phyloP scores from a whole-genome alignment of 331 rosid genomes.

The Telfairia occidentalis region DNA sequence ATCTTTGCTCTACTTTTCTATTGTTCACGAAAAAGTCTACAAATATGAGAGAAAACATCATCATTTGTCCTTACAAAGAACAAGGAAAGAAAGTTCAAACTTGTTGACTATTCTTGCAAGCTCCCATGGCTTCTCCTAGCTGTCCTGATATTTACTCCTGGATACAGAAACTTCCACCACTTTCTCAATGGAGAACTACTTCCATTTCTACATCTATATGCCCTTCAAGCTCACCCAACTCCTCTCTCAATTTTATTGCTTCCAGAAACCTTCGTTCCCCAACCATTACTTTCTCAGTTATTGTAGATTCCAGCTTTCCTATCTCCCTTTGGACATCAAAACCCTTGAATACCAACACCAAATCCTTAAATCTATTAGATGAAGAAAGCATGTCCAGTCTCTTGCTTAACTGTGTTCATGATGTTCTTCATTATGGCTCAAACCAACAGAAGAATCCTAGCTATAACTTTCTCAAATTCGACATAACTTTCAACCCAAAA shows the following conservation, averaged over 20 bases:
- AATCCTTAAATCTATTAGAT: slow-evolving; percentile 19
- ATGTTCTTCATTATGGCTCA: slow-evolving; percentile 55
- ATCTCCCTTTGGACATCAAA: slow-evolving; percentile 73
- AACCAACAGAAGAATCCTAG: slow-evolving; percentile 25
- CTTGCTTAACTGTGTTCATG: slow-evolving; percentile 43
- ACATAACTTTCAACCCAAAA: slow-evolving; percentile 22
- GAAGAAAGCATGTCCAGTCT: slow-evolving; percentile 38
- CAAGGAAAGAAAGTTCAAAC: background rate
- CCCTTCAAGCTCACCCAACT: slow-evolving; percentile 43
- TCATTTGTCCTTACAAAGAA: background rate
- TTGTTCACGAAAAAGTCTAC: slow-evolving; percentile 11
- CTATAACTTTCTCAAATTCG: slow-evolving; percentile 35
- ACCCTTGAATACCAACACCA: slow-evolving; percentile 31
- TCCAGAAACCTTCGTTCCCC: slow-evolving; percentile 29
- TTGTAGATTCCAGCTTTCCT: slow-evolving; percentile 38
- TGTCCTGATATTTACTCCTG: slow-evolving; percentile 57
- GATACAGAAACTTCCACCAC: slow-evolving; percentile 71
- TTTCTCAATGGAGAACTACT: slow-evolving; percentile 44
- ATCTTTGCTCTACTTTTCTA: slow-evolving; percentile 20
- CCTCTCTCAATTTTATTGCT: slow-evolving; percentile 40
- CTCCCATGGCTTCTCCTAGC: slow-evolving; percentile 32
- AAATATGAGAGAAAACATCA: slow-evolving; percentile 9
- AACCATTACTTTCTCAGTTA: slow-evolving; percentile 28
- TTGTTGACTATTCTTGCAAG: background rate
- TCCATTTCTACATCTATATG: slow-evolving; percentile 37